Evolutionary conservation across 2,329 filamentous ascomycete species (phyloP).

Genomic region (Penicillium sp.): DNA sequence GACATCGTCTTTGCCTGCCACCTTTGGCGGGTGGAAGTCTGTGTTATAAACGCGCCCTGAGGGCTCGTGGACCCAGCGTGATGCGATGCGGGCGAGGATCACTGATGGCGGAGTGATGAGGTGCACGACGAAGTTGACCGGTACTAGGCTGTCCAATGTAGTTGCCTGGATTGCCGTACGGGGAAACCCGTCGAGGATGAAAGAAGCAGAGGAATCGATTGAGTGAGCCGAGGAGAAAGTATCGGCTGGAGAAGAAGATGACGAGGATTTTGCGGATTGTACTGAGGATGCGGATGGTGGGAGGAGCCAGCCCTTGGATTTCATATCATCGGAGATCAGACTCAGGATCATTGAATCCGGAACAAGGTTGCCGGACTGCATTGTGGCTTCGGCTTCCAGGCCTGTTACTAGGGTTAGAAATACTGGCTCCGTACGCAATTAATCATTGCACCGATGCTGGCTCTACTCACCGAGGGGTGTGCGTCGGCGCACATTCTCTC

Average conservation of each 20-base stretch:
- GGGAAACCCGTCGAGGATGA: constrained; percentile 94
- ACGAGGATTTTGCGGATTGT: neutral
- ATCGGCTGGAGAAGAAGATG: constrained; percentile 2
- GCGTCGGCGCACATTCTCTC: constrained; percentile 85
- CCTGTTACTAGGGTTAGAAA: constrained; percentile 52
- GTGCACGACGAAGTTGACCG: constrained; percentile 92
- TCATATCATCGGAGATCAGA: constrained; percentile 86
- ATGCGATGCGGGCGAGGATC: constrained; percentile 84
- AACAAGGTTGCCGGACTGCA: constrained; percentile 86
- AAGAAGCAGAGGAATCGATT: constrained; percentile 75
- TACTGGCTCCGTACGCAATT: neutral
- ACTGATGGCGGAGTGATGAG: constrained; percentile 81
- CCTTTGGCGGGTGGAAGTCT: constrained; percentile 80
- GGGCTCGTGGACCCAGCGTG: constrained; percentile 88
- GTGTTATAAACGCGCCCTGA: constrained; percentile 95
- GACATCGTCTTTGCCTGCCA: constrained; percentile 78
- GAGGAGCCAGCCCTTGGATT: constrained; percentile 77
- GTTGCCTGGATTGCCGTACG: constrained; percentile 78
- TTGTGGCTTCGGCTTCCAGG: constrained; percentile 83
- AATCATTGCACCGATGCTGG: neutral
- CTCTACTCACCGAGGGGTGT: constrained; percentile 71
- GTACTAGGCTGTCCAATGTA: constrained; percentile 74
- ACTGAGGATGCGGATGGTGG: constrained; percentile 34
- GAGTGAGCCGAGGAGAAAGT: constrained; percentile 38
- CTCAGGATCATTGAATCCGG: constrained; percentile 88